Percentiles rank a stretch among this genome's conserved stretches.
phyloP scores from a whole-genome alignment of 2,329 filamentous ascomycete species.

The Ascochyta clinopodiicola region DNA sequence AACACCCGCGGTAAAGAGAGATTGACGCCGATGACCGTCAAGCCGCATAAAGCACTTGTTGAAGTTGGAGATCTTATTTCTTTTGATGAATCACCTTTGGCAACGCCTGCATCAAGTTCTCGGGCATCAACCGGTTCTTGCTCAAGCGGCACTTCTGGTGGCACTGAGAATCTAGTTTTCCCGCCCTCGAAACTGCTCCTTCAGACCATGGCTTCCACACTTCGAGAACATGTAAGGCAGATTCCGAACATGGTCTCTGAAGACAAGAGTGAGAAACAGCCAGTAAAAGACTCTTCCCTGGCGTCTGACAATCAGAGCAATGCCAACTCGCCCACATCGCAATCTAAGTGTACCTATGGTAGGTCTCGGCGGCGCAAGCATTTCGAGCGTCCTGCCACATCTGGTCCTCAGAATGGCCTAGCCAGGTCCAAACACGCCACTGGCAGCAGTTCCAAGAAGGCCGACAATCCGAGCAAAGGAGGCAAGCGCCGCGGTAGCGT shows the following conservation, averaged over 20 bases:
- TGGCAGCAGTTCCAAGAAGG: background rate
- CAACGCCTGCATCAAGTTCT: background rate
- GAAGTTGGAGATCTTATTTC: slow-evolving; percentile 1
- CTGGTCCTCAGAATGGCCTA: background rate
- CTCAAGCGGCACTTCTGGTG: background rate
- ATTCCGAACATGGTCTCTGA: background rate
- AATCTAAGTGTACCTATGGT: background rate
- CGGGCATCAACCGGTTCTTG: background rate
- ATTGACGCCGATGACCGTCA: too few relatives aligned
- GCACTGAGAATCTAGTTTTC: background rate
- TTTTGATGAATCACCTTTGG: background rate
- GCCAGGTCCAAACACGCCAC: background rate
- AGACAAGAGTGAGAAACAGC: background rate
- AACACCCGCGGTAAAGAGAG: background rate
- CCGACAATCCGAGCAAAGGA: background rate
- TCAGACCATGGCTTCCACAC: background rate
- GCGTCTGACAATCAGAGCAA: background rate
- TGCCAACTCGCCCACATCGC: background rate
- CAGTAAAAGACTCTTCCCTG: background rate
- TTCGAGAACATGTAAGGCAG: background rate
- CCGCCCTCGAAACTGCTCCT: background rate
- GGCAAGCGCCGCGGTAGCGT: background rate
- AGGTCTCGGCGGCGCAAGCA: background rate
- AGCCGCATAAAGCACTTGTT: background rate
- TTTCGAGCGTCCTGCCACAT: background rate